Evolutionary conservation across 306 rosid genomes (phyloP).

Genomic region (Cotoneaster glaucophyllus): DNA sequence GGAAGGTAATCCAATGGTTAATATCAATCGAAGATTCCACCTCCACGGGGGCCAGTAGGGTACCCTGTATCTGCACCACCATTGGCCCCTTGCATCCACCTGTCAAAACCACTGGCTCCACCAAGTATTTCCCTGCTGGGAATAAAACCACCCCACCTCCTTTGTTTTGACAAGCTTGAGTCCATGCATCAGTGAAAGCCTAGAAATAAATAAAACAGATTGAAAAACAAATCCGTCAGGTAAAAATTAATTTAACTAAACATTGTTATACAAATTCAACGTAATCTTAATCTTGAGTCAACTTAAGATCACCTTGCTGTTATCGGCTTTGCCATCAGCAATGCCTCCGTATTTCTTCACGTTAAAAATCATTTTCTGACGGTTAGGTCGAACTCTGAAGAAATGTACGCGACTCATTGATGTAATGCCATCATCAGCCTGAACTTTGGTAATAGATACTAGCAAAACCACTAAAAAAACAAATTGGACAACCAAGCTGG

Average conservation of each 20-base stretch:
- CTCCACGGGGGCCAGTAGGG: conserved; percentile 9
- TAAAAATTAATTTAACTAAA: too few species aligned
- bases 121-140: conserved; percentile 16
- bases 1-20: conserved; percentile 23
- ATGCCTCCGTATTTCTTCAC: conserved; percentile 6
- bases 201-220: neutral
- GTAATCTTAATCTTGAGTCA: too few species aligned
- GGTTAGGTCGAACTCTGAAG: too few species aligned
- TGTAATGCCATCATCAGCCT: neutral
- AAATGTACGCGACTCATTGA: too few species aligned
- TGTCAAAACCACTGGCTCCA: conserved; percentile 1
- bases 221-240: too few species aligned
- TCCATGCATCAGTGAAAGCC: conserved; percentile 22
- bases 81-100: conserved; percentile 25
- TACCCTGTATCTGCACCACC: conserved; percentile 1
- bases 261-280: too few species aligned
- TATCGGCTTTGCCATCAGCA: conserved; percentile 19
- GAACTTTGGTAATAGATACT: neutral
- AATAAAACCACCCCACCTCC: conserved; percentile 14
- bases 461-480: conserved; percentile 4
- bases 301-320: conserved; percentile 16
- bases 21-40: neutral
- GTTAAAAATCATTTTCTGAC: neutral
- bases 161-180: conserved; percentile 18
- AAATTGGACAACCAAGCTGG: neutral